phyloP scores from a whole-genome alignment of 345 rosid species.

The Gossypium rotundifolium region DNA sequence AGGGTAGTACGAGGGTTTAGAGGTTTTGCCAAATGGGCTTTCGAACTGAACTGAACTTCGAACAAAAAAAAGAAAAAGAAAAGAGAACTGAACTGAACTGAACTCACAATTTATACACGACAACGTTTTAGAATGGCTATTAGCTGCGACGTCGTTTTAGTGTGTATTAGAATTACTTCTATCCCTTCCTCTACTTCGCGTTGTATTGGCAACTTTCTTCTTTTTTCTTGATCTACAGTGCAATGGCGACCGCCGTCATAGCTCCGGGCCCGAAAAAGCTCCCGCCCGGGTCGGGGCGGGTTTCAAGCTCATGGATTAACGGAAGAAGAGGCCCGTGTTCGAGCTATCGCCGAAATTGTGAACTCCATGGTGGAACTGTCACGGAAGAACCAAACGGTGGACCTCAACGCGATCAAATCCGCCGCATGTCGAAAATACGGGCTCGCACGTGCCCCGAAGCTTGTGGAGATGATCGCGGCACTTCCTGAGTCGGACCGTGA shows the following conservation, averaged over 20 bases:
- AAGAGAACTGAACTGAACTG: too few relatives aligned
- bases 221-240: background rate
- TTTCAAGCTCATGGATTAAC: constrained; percentile 73
- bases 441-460: constrained; percentile 83
- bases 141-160: background rate
- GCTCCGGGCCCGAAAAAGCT: constrained; percentile 46
- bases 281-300: constrained; percentile 88
- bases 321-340: constrained; percentile 90
- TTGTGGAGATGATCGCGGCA: constrained; percentile 98
- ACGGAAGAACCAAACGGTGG: constrained; percentile 80
- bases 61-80: too few relatives aligned
- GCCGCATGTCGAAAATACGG: constrained; percentile 95
- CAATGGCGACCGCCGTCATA: constrained; percentile 59
- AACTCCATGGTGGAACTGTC: constrained; percentile 89
- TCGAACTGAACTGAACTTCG: too few relatives aligned
- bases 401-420: constrained; percentile 78
- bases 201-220: background rate
- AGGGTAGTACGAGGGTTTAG: too few relatives aligned
- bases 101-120: too few relatives aligned
- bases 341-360: constrained; percentile 92
- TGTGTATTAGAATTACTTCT: background rate
- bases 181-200: background rate
- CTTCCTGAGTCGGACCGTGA: constrained; percentile 88
- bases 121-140: too few relatives aligned
- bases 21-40: too few relatives aligned